phyloP scores from a whole-genome alignment of 371 early-diverging fungal genomes.

The Chytridium lagenaria region DNA sequence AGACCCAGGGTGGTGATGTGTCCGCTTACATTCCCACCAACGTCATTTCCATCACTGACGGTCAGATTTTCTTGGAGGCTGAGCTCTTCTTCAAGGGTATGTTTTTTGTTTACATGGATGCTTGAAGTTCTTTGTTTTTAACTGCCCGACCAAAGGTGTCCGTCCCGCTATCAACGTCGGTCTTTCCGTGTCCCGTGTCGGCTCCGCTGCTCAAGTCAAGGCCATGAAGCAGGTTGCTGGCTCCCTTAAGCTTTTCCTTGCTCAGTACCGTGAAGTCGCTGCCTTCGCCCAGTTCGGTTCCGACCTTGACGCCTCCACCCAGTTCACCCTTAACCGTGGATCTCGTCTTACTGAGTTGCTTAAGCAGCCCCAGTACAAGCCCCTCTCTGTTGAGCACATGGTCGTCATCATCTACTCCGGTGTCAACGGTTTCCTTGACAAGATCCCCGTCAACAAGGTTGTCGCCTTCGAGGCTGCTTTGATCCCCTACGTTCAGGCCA shows the following conservation, averaged over 20 bases:
- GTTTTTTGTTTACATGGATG: too few relatives aligned
- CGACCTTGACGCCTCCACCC: constrained; percentile 94
- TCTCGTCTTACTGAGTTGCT: constrained; percentile 96
- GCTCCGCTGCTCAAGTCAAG: constrained; percentile 97
- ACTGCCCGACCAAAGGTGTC: constrained; percentile 55
- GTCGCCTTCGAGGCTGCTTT: constrained; percentile 90
- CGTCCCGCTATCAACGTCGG: constrained; percentile 98
- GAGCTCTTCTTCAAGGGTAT: constrained; percentile 95
- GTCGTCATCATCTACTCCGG: constrained; percentile 90
- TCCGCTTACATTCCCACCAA: constrained; percentile 98
- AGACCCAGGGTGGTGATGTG: constrained; percentile 98
- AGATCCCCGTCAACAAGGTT: constrained; percentile 88
- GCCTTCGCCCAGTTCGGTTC: constrained; percentile 98
- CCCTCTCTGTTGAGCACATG: constrained; percentile 91
- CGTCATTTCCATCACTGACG: constrained; percentile 98
- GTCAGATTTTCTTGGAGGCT: constrained; percentile 97
- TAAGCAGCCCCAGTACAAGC: constrained; percentile 93
- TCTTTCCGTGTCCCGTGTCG: constrained; percentile 98
- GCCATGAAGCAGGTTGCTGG: constrained; percentile 99
- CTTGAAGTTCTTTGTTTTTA: background rate
- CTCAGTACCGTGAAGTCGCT: constrained; percentile 98
- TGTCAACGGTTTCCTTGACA: constrained; percentile 98
- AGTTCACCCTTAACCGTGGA: constrained; percentile 95
- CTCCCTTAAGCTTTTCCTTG: constrained; percentile 96
- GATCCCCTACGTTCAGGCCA: constrained; percentile 84